phyloP scores from a whole-genome alignment of 2,329 filamentous ascomycete species.

The Phymatotrichopsis omnivora region DNA sequence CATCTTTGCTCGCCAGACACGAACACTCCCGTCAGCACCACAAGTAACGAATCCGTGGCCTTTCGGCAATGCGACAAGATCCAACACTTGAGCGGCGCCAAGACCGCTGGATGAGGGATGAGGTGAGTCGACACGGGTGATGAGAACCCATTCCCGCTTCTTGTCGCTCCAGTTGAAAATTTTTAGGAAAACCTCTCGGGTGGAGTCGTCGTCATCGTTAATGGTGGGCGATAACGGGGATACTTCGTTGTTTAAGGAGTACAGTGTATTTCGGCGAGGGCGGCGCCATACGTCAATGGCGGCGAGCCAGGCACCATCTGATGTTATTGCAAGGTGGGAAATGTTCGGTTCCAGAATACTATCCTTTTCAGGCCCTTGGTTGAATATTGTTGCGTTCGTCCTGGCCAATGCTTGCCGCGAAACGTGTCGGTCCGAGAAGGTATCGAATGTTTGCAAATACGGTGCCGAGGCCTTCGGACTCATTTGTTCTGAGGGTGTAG shows the following conservation, averaged over 20 bases:
- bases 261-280: slow-evolving; percentile 55
- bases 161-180: slow-evolving; percentile 66
- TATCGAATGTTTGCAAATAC: slow-evolving; percentile 76
- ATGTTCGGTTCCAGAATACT: slow-evolving; percentile 69
- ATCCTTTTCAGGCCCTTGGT: slow-evolving; percentile 59
- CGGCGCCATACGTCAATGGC: slow-evolving; percentile 88
- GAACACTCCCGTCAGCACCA: slow-evolving; percentile 66
- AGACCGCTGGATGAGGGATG: slow-evolving; percentile 47
- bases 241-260: slow-evolving; percentile 41
- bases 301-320: slow-evolving; percentile 78
- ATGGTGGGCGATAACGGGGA: slow-evolving; percentile 32
- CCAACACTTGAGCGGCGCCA: slow-evolving; percentile 52
- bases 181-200: slow-evolving; percentile 69
- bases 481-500: slow-evolving; percentile 39
- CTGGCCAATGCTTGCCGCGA: slow-evolving; percentile 81
- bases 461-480: slow-evolving; percentile 38
- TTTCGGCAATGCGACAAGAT: slow-evolving; percentile 59
- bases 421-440: slow-evolving; percentile 66
- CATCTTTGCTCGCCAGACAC: slow-evolving; percentile 69
- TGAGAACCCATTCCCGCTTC: slow-evolving; percentile 56
- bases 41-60: slow-evolving; percentile 70
- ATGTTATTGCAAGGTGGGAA: slow-evolving; percentile 62
- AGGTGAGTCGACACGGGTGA: slow-evolving; percentile 73
- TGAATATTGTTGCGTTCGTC: slow-evolving; percentile 75
- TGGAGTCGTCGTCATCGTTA: slow-evolving; percentile 37